Evolutionary conservation across 768 basidiomycete genomes (phyloP), one percentile per base, ranked within the genome.

Genomic region (Naganishia randhawae): DNA sequence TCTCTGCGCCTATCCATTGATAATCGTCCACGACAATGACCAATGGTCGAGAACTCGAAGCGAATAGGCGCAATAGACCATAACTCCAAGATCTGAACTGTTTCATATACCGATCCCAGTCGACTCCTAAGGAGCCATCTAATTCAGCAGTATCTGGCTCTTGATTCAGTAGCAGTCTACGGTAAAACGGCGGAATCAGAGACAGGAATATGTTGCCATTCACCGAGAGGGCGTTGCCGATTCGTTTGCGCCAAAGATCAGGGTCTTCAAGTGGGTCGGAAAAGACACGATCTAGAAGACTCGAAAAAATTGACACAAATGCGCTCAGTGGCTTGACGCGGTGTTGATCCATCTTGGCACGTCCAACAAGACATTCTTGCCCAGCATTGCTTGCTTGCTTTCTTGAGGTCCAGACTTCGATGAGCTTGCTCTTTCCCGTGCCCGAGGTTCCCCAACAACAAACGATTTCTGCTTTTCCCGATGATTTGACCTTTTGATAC

Each of bases 291-390:
- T 74, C 73, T 22, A 77, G 67, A 0, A 79, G 69, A 33, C 66
- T 65, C 11, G 73, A 50, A 45, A 79, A 75, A 19, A 78, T 67
- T 55, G 77, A 72, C 0, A 73, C 66, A 45, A 76, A 74, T 0
- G 73, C 76, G 19, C 67, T 71, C 42, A 95, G 81, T 4, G 85
- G 74, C 78, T 94, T 86, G 31, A 93, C 80, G 27, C 90, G 81
- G 42, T 88, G 82, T 54, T 83, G 84, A 77, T 91, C 84, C 16
- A 84, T 81, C 78, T 98, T 69, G 22, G 69, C 69, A 37, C 62
- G 37, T 11, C 37, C 69, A 5, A 69, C 54, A 32, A 69, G 37
- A 25, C 64, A 65, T 7, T 66, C 61, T 22, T 41, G 39, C 17
- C 66, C 53, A 10, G 66, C 62, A 29, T 54, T 51, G 62, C 32